phyloP scores from a whole-genome alignment of 108 stramenopile genomes.

The Nitzschia sp. region DNA sequence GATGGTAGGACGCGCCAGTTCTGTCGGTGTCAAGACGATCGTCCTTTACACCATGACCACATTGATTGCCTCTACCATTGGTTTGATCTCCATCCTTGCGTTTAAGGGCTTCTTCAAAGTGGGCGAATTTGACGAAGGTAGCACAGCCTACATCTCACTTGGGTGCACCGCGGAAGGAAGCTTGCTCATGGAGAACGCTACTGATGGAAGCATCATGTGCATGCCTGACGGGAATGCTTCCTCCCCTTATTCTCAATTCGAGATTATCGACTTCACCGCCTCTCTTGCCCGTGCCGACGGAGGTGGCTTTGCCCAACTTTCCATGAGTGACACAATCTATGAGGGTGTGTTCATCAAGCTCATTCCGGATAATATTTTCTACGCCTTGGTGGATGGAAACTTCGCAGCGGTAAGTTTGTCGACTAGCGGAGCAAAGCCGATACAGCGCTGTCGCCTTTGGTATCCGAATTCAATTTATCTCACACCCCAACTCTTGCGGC shows the following conservation, averaged over 20 bases:
- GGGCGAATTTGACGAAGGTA: constrained; percentile 8
- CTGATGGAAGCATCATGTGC: constrained; percentile 16
- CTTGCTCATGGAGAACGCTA: neutral
- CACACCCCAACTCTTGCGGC: too few relatives aligned
- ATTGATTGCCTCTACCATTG: constrained; percentile 20
- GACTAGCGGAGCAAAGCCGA: too few relatives aligned
- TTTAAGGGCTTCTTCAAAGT: constrained; percentile 2
- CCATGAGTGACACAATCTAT: constrained; percentile 28
- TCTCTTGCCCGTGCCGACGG: neutral
- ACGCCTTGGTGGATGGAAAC: constrained; percentile 19
- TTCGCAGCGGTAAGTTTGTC: constrained; percentile 15
- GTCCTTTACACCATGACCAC: constrained; percentile 22
- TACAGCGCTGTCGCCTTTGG: too few relatives aligned
- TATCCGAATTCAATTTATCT: too few relatives aligned
- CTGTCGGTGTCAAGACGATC: constrained; percentile 18
- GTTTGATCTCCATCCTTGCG: constrained; percentile 17
- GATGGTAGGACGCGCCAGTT: constrained; percentile 22
- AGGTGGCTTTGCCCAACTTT: constrained; percentile 8
- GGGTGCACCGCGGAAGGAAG: constrained; percentile 16
- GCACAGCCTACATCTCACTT: neutral
- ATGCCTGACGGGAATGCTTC: neutral
- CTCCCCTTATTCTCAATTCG: constrained; percentile 1
- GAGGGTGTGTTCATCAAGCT: constrained; percentile 29
- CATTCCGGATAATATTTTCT: constrained; percentile 21
- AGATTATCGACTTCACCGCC: constrained; percentile 5